These are phyloP conservation scores for Neofusicoccum umdonicola DNA, from an alignment of 2,329 filamentous ascomycete genomes.

Conservation along the genomic window DNA sequence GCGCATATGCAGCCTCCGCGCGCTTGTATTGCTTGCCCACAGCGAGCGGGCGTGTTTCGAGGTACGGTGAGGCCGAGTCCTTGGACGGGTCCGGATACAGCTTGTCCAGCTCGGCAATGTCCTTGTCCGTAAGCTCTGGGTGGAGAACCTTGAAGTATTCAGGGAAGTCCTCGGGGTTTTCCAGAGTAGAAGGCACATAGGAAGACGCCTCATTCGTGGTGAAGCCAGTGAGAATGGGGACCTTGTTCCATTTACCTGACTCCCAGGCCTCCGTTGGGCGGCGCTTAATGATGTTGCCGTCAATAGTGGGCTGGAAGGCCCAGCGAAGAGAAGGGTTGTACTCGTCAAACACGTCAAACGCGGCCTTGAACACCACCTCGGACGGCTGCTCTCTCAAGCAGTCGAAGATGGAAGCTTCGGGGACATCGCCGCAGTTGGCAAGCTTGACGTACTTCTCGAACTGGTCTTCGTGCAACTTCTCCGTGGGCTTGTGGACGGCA, in stretches of 20 bases:
- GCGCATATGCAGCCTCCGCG: slow-evolving; percentile 59
- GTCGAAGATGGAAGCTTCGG: slow-evolving; percentile 35
- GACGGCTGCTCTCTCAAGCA: slow-evolving; percentile 44
- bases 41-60: slow-evolving; percentile 33
- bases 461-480: slow-evolving; percentile 43
- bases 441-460: slow-evolving; percentile 43
- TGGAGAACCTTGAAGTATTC: slow-evolving; percentile 62
- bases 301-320: slow-evolving; percentile 69
- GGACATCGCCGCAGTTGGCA: slow-evolving; percentile 31
- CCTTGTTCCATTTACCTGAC: slow-evolving; percentile 51
- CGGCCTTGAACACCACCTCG: slow-evolving; percentile 38
- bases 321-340: slow-evolving; percentile 49
- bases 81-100: slow-evolving; percentile 62
- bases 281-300: slow-evolving; percentile 58
- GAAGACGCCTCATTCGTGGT: slow-evolving; percentile 67
- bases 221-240: slow-evolving; percentile 68
- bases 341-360: slow-evolving; percentile 43
- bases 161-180: slow-evolving; percentile 53
- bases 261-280: slow-evolving; percentile 61
- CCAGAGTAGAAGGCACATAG: slow-evolving; percentile 57
- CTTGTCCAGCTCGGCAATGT: slow-evolving; percentile 55
- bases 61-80: slow-evolving; percentile 42
- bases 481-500: slow-evolving; percentile 42
- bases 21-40: slow-evolving; percentile 58
- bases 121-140: slow-evolving; percentile 52